Percentiles rank a stretch among this genome's conserved stretches.
Conservation (phyloP, 169 alveolate species). For the Haemoproteus tartakovskyi region DNA sequence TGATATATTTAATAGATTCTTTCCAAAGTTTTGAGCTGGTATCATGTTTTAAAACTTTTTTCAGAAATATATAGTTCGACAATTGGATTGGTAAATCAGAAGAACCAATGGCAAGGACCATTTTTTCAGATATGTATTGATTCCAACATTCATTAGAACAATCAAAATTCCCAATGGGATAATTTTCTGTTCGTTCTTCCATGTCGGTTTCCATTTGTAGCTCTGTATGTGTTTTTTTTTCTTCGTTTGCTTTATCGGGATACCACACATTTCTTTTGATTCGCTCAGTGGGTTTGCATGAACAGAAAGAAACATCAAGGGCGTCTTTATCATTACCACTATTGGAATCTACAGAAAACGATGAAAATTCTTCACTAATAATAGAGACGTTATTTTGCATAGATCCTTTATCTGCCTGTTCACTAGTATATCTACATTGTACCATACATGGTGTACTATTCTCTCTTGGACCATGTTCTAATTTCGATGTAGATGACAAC, state of each 20-base stretch:
- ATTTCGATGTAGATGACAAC: background rate
- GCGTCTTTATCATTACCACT: background rate
- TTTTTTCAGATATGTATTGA: conserved; percentile 34
- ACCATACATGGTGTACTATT: background rate
- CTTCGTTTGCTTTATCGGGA: no score
- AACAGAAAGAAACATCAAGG: no score
- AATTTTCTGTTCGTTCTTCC: background rate
- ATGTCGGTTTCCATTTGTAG: background rate
- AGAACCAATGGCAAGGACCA: conserved; percentile 74
- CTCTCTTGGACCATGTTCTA: background rate
- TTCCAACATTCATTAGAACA: conserved; percentile 46
- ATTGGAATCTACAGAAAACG: no score
- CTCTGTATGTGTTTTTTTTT: background rate
- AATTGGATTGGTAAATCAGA: conserved; percentile 71
- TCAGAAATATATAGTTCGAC: conserved; percentile 65
- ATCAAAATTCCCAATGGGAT: background rate
- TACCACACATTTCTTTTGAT: no score
- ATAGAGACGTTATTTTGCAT: no score
- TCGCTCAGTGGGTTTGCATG: no score
- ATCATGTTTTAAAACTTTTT: conserved; percentile 57
- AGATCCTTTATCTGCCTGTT: background rate
- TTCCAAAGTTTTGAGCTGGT: conserved; percentile 67
- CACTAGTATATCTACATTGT: background rate
- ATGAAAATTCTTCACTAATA: no score
- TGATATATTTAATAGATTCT: conserved; percentile 64